These are phyloP conservation scores for Bathelium albidoporum DNA, from an alignment of 495 filamentous ascomycete genomes.

Conservation along the genomic window DNA sequence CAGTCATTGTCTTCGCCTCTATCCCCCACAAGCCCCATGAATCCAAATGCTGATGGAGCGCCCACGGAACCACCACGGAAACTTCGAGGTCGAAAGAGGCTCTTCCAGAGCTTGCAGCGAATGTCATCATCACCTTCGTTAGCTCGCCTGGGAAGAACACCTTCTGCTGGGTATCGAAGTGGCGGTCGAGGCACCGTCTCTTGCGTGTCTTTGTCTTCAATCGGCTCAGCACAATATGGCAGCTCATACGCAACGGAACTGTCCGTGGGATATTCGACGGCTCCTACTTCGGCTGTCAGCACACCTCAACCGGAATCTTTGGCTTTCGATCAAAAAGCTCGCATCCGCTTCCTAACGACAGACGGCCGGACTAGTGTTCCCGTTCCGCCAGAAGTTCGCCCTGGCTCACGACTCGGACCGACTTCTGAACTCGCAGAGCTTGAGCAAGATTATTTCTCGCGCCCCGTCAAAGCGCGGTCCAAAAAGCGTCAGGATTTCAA, in stretches of 20 bases:
- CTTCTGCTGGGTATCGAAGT: constrained; percentile 48
- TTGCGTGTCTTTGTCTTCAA: constrained; percentile 61
- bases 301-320: constrained; percentile 31
- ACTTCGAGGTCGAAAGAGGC: constrained; percentile 59
- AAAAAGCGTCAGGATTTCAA: constrained; percentile 46
- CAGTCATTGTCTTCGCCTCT: background rate
- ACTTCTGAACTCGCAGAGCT: constrained; percentile 24
- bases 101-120: constrained; percentile 72
- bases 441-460: constrained; percentile 40
- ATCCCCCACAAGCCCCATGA: background rate
- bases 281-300: constrained; percentile 48
- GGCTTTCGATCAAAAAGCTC: constrained; percentile 35
- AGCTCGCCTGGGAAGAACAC: constrained; percentile 47
- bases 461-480: constrained; percentile 25
- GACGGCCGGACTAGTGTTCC: constrained; percentile 43
- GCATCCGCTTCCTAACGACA: constrained; percentile 41
- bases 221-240: constrained; percentile 37
- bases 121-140: constrained; percentile 83
- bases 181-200: constrained; percentile 70
- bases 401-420: constrained; percentile 29
- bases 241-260: constrained; percentile 52
- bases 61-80: constrained; percentile 32
- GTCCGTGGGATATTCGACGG: constrained; percentile 52
- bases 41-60: background rate
- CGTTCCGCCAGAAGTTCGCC: constrained; percentile 55